Base-by-base conservation (phyloP, 192 early-diverging fungal genomes). In the Coemansia sp. region DNA sequence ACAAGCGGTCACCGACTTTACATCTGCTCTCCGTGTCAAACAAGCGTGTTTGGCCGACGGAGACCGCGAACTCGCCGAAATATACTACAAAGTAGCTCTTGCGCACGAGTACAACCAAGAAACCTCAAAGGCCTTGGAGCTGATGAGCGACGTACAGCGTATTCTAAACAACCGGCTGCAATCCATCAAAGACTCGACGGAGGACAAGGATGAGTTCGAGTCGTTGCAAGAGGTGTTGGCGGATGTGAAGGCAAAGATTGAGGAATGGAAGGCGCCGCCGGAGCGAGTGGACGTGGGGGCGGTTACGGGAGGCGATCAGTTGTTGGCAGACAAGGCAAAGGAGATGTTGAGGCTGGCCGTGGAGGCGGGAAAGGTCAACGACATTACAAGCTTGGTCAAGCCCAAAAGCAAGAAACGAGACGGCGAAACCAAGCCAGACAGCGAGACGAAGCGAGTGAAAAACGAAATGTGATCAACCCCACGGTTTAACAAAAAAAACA, bases 31-130 rank as follows among this genome's bases (percentile, higher is more conserved):
- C 7, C 23, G 47, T 11, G 70, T 80, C 55, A 79, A 80, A 40
- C 59, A 44, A 55, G 68, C 67, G 56, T 61, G 56, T 28, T 60
- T 78, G 40, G 67, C 51, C 18, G 66, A 68, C 25, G 77, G 73
- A 38, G 46, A 50, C 51, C 82, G 82, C 36, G 77, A 83, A 48
- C 55, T 80, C 10, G 82, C 82, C 42, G 82, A 79, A 64, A 63
- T 76, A 10, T 76, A 71, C 68, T 83, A 83, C 68, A 83, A 80
- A 56, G 68, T 83, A 7, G 76, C 82, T 0, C 28, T 83, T 12
- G 82, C 82, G 7, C 52, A 70, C 40, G 82, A 83, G 61, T 83
- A 83, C 61, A 75, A 71, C 56, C 63, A 65, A 31, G 63, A 80
- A 0, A 79, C 26, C n/a, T 10, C 10, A 14, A 51, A 62, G 46